Evolutionary conservation across 2,329 filamentous ascomycete genomes (phyloP).

Genomic region (Zasmidium angulare): DNA sequence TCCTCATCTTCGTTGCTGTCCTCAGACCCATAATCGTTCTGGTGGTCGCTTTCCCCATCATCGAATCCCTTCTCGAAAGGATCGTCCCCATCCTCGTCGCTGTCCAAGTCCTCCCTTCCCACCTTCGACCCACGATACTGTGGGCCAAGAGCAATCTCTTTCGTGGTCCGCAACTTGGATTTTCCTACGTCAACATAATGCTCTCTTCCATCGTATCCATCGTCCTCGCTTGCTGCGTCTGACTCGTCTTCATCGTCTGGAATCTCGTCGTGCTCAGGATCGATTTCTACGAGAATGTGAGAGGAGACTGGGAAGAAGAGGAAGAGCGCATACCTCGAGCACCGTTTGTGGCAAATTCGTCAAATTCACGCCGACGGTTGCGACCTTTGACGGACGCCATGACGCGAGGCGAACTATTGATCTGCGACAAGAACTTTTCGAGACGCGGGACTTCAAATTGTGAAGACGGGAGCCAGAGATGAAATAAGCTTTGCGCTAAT

Average conservation of each 20-base stretch:
- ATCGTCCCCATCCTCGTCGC: slow-evolving; percentile 53
- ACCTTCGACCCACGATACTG: slow-evolving; percentile 78
- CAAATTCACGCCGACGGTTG: slow-evolving; percentile 32
- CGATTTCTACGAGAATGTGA: slow-evolving; percentile 62
- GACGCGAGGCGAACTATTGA: not conserved
- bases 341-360: slow-evolving; percentile 27
- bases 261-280: slow-evolving; percentile 65
- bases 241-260: slow-evolving; percentile 54
- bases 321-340: slow-evolving; percentile 29
- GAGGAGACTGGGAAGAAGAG: not conserved
- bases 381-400: slow-evolving; percentile 30
- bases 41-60: slow-evolving; percentile 45
- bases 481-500: not conserved
- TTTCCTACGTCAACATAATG: slow-evolving; percentile 84
- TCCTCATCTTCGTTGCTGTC: slow-evolving; percentile 36
- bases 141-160: slow-evolving; percentile 68
- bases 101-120: slow-evolving; percentile 65
- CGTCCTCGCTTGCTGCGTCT: slow-evolving; percentile 47
- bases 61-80: slow-evolving; percentile 47
- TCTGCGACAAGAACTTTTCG: not conserved
- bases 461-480: not conserved
- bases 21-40: slow-evolving; percentile 15
- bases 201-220: slow-evolving; percentile 67
- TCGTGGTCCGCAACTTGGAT: slow-evolving; percentile 76
- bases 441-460: not conserved